These are phyloP conservation scores for Gremmenia infestans DNA, from an alignment of 2,329 filamentous ascomycete genomes.

Conservation along the genomic window DNA sequence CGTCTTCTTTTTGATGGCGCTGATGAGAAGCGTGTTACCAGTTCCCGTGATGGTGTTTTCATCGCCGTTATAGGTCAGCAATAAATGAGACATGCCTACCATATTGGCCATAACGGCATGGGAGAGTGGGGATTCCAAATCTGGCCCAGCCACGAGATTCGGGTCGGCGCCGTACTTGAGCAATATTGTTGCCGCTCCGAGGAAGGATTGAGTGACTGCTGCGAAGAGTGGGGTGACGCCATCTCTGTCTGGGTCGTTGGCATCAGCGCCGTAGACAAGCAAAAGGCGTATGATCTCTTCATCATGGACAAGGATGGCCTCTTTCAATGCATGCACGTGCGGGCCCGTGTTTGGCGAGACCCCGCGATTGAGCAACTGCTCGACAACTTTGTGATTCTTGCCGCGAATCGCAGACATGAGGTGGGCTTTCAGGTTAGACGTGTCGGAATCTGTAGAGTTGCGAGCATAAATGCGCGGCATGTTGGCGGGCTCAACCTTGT, in stretches of 20 bases:
- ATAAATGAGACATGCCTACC: slow-evolving; percentile 52
- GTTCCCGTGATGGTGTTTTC: slow-evolving; percentile 47
- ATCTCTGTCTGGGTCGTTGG: slow-evolving; percentile 46
- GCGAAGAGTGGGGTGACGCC: slow-evolving; percentile 48
- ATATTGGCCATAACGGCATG: slow-evolving; percentile 47
- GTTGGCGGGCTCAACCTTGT: slow-evolving; percentile 45
- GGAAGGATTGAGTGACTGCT: slow-evolving; percentile 47
- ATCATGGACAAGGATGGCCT: slow-evolving; percentile 48
- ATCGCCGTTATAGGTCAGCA: slow-evolving; percentile 58
- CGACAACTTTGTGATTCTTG: slow-evolving; percentile 51
- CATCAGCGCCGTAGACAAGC: slow-evolving; percentile 52
- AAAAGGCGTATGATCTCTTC: slow-evolving; percentile 50
- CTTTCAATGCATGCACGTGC: slow-evolving; percentile 45
- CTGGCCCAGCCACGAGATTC: slow-evolving; percentile 45
- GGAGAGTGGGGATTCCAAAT: slow-evolving; percentile 51
- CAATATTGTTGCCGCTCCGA: slow-evolving; percentile 53
- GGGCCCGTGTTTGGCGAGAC: slow-evolving; percentile 45
- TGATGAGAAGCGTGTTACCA: slow-evolving; percentile 57
- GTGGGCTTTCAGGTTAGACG: slow-evolving; percentile 41
- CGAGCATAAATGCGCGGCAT: slow-evolving; percentile 51
- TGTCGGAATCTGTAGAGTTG: slow-evolving; percentile 39
- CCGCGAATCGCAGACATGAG: slow-evolving; percentile 51
- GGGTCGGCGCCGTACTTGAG: slow-evolving; percentile 61
- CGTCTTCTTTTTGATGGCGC: slow-evolving; percentile 54
- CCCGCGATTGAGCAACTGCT: slow-evolving; percentile 54